A percentile compares a stretch with the other conserved stretches of the same genome.
Evolutionary conservation across 1,139 yeast species (phyloP).

Genomic region (Meyerozyma athensensis): DNA sequence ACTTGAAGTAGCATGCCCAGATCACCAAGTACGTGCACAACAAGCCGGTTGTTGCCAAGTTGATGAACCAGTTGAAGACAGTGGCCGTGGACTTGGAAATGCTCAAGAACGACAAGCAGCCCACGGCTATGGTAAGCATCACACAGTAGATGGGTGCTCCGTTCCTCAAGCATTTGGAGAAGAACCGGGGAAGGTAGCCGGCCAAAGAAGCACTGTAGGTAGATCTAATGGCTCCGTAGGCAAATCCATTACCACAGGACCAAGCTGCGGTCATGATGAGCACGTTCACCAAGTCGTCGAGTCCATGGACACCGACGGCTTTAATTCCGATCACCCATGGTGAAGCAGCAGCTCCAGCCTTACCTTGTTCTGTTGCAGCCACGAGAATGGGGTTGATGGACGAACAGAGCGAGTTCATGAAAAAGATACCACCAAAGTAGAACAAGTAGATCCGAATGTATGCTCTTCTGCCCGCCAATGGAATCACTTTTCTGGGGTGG

Average conservation of each 20-base stretch:
- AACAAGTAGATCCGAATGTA: constrained; percentile 31
- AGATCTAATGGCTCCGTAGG: constrained; percentile 32
- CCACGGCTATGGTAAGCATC: constrained; percentile 16
- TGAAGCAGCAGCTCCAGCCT: constrained; percentile 31
- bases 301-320: constrained; percentile 31
- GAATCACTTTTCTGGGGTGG: constrained; percentile 29
- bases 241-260: constrained; percentile 37
- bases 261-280: constrained; percentile 32
- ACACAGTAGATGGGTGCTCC: constrained; percentile 37
- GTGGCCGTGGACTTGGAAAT: constrained; percentile 21
- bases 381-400: constrained; percentile 29
- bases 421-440: constrained; percentile 36
- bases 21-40: constrained; percentile 49
- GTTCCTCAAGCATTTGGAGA: constrained; percentile 28
- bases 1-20: constrained; percentile 42
- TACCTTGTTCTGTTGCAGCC: constrained; percentile 19
- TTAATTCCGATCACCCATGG: constrained; percentile 40
- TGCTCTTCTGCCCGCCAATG: constrained; percentile 31
- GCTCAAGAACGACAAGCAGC: constrained; percentile 29
- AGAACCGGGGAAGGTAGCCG: constrained; percentile 33
- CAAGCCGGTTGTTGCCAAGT: constrained; percentile 47
- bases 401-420: constrained; percentile 31
- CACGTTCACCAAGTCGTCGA: constrained; percentile 33
- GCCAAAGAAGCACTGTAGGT: constrained; percentile 34
- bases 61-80: constrained; percentile 38